These are phyloP conservation scores for Entomortierella lignicola DNA, from an alignment of 192 early-diverging fungal genomes.

Conservation along the genomic window DNA sequence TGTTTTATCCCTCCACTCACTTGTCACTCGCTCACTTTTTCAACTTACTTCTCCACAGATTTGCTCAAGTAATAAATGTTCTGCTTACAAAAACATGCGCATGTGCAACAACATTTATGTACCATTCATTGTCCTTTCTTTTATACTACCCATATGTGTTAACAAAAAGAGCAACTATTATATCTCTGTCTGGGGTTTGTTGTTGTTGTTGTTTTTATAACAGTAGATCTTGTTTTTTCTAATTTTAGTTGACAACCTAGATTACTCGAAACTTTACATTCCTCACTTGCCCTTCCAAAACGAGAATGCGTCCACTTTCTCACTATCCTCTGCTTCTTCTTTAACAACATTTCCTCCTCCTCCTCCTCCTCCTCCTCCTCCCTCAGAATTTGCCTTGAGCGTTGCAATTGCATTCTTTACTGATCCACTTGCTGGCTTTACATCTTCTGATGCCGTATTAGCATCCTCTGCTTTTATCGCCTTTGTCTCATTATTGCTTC, in stretches of 20 bases:
- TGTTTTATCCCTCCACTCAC: neutral
- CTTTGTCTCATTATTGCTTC: neutral
- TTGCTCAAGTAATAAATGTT: neutral
- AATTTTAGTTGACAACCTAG: neutral
- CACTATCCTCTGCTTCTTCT: conserved; percentile 11
- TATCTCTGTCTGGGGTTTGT: too few relatives aligned
- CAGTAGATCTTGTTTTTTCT: too few relatives aligned
- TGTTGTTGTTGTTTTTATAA: too few relatives aligned
- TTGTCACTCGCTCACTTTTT: too few relatives aligned
- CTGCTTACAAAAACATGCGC: neutral
- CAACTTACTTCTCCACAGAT: neutral
- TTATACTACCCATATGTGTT: neutral
- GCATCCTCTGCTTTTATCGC: neutral
- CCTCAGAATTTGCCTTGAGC: conserved; percentile 20
- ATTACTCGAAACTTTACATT: neutral
- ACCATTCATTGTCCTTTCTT: neutral
- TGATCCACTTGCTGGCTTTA: conserved; percentile 22
- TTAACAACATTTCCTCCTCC: neutral
- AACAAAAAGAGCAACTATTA: too few relatives aligned
- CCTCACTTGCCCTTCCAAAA: conserved; percentile 53
- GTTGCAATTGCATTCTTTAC: conserved; percentile 19
- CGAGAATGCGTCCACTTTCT: conserved; percentile 54
- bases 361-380: neutral
- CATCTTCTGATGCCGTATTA: conserved; percentile 5
- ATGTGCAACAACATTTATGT: neutral